phyloP scores from a whole-genome alignment of 768 basidiomycete genomes.

The Amanita rubescens region DNA sequence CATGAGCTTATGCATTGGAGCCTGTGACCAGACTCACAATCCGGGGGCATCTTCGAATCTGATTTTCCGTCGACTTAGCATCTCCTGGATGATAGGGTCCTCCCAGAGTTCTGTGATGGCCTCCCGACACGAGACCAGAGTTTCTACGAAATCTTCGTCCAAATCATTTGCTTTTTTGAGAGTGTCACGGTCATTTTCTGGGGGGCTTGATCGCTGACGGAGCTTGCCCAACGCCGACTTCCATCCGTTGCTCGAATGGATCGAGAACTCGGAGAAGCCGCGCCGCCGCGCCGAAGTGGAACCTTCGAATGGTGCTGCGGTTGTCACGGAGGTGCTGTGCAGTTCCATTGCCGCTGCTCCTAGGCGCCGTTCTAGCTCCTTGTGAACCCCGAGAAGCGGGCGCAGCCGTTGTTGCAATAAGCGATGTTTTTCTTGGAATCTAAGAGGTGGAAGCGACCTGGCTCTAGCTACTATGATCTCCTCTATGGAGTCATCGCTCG shows the following conservation, averaged over 20 bases:
- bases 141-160: constrained; percentile 49
- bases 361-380: constrained; percentile 50
- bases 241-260: constrained; percentile 61
- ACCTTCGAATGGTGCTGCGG: constrained; percentile 35
- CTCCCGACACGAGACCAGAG: constrained; percentile 52
- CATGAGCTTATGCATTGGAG: not conserved
- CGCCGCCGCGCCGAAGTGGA: constrained; percentile 15
- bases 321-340: constrained; percentile 29
- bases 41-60: constrained; percentile 65
- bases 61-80: constrained; percentile 44
- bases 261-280: constrained; percentile 43
- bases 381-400: constrained; percentile 50
- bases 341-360: constrained; percentile 53
- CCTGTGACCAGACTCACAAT: constrained; percentile 39
- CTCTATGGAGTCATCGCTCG: constrained; percentile 35
- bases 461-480: constrained; percentile 29
- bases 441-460: constrained; percentile 33
- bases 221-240: constrained; percentile 54
- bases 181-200: constrained; percentile 12
- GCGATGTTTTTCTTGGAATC: constrained; percentile 57
- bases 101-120: constrained; percentile 67
- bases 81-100: constrained; percentile 54
- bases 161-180: constrained; percentile 28
- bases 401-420: constrained; percentile 50
- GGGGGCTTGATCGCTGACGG: constrained; percentile 28